These are phyloP conservation scores for Suillus fuscotomentosus DNA, from an alignment of 768 basidiomycete genomes.

Conservation along the genomic window DNA sequence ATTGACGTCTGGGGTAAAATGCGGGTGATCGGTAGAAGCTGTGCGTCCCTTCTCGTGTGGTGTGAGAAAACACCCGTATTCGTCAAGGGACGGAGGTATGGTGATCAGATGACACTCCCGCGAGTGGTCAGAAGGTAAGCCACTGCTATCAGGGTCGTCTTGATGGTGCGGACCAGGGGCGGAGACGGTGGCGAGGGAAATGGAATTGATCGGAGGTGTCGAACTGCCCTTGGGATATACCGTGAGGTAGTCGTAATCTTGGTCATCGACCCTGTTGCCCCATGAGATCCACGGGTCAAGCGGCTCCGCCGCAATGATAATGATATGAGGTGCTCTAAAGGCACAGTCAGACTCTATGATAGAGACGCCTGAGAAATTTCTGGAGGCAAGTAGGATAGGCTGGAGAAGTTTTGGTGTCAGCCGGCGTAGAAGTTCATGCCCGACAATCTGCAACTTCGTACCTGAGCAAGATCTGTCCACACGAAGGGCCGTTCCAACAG, in stretches of 20 bases:
- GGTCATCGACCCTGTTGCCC: conserved; percentile 25
- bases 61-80: conserved; percentile 1
- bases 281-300: conserved; percentile 39
- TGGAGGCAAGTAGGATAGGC: conserved; percentile 32
- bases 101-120: background rate
- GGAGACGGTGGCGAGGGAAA: background rate
- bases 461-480: conserved; percentile 56
- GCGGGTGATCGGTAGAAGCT: background rate
- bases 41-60: background rate
- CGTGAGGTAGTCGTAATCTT: conserved; percentile 5
- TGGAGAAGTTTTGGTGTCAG: conserved; percentile 9
- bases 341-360: conserved; percentile 45
- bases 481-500: conserved; percentile 38
- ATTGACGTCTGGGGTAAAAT: background rate
- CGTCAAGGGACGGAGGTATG: conserved; percentile 3
- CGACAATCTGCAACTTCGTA: conserved; percentile 20
- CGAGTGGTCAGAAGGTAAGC: conserved; percentile 1
- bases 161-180: background rate
- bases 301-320: conserved; percentile 39
- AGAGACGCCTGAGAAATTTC: conserved; percentile 29
- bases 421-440: background rate
- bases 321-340: conserved; percentile 43
- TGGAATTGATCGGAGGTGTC: background rate
- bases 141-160: background rate
- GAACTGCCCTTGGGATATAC: background rate